Base-by-base conservation (phyloP, 1,139 yeast species). In the Suhomyces choctaworum region DNA sequence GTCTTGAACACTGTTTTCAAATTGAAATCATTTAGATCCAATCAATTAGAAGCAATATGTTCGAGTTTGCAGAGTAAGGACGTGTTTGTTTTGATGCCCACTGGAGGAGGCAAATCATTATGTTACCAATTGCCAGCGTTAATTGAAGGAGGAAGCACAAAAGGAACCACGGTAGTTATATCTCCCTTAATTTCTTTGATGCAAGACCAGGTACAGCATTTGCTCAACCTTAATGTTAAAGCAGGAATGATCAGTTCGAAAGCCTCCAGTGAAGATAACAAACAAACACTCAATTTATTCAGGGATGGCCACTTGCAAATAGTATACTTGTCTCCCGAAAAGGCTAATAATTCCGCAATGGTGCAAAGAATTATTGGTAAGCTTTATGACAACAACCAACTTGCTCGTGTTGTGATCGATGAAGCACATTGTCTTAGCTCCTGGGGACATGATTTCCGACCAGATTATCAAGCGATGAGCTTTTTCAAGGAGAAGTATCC, bases 361-460 rank as follows among this genome's bases (percentile, higher is more conserved):
- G 80, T 94, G 35, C 84, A 78, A 51, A 70, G 69, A 37, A 82
- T 82, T 1, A 79, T 94, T 33, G 65, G 70, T 11, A 69, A 63
- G 34, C 63, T 92, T 13, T 70, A 85, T 54, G 64, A 69, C 3
- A 71, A 70, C 25, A 66, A 72, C 5, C 66, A 69, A 48, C 63
- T 94, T 26, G 96, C 97, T 0, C 69, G 97, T 36, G 76, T 94
- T 22, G 97, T 94, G 8, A 89, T 94, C 31, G 99, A 94, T 62
- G 99, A 94, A 56, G 98, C 98, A 0, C 99, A 94, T 62, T 94
- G 99, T 72, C 95, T 94, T 38, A 87, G 96, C 41, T 85, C 95
- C 8, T 94, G 99, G 99, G 99, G 99, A 12, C 98, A 94, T 60
- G 98, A 94, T 61, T 94, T 94, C 58, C 72, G 99, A 40, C 97